These are phyloP conservation scores for Myriosclerotinia scirpicola DNA, from an alignment of 2,329 filamentous ascomycete genomes.

Conservation along the genomic window DNA sequence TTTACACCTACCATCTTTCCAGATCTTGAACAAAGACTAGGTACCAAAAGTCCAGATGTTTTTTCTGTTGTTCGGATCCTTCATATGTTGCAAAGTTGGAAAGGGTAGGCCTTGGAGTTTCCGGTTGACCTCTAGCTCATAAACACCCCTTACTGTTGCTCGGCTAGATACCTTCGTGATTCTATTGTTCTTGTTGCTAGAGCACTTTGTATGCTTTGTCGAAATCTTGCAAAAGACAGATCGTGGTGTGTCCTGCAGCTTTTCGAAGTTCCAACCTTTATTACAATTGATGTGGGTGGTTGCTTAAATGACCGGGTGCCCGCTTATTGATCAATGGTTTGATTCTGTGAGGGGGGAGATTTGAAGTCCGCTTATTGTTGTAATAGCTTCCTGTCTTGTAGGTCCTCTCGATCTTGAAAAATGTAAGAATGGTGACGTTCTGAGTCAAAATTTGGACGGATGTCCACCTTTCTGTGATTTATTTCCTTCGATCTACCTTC, in stretches of 20 bases:
- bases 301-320: background rate
- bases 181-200: background rate
- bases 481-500: background rate
- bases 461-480: background rate
- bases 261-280: background rate
- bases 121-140: background rate
- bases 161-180: background rate
- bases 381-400: background rate
- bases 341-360: background rate
- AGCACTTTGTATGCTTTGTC: background rate
- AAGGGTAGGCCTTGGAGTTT: background rate
- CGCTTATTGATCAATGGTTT: background rate
- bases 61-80: background rate
- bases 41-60: background rate
- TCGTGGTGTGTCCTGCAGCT: background rate
- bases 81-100: background rate
- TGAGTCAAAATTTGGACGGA: background rate
- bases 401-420: background rate
- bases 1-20: slow-evolving; percentile 7
- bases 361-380: background rate
- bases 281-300: background rate
- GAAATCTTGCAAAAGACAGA: background rate
- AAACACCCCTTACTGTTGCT: background rate
- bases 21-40: too few relatives aligned
- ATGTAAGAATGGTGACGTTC: background rate